Evolutionary conservation across 768 basidiomycete genomes (phyloP), one percentile per base, ranked within the genome.

Genomic region (Inosperma sp.): DNA sequence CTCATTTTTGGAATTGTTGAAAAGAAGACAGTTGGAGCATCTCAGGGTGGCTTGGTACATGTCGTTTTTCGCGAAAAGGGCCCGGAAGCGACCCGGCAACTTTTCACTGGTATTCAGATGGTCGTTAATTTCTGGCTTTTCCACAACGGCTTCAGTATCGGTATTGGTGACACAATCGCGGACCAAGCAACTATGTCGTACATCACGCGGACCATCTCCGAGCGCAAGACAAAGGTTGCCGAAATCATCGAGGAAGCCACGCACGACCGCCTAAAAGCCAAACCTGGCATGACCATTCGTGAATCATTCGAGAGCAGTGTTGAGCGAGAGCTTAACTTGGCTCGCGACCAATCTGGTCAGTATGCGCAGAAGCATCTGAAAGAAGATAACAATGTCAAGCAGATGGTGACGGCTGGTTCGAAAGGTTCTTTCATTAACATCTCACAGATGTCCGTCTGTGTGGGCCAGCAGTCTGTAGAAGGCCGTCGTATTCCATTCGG

Each of bases 381-480:
- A 78, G 91, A 92, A 67, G 94, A 96, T 72, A 98, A 99, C 77
- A 97, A 98, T 61, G 94, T 98, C 74, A 99, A 98, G 78, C 96
- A 98, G 80, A 99, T 99, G 96, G 95, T 98, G 63, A 92, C 95
- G 5, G 94, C 96, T 8, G 96, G 96, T 21, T 96, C 96, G 10
- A 98, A 99, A 71, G 93, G 94, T 69, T 93, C 93, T 0, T 94
- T 93, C 77, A 99, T 98, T 79, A 99, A 99, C 70, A 97, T 99
- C 62, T 98, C 96, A 9, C 96, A 99, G 72, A 98, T 98, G 96
- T 95, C 95, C 14, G 94, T 94, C 50, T 93, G 93, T 76, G 96
- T 99, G 34, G 96, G 96, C 21, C 96, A 98, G 70, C 95, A 98
- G 72, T 87, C 84, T 60, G 95, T 99, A 46, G 96, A 98, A 70